Evolutionary conservation across 1,139 yeast species (phyloP), one percentile per base, ranked within the genome.

Genomic region (Suhomyces taliae): DNA sequence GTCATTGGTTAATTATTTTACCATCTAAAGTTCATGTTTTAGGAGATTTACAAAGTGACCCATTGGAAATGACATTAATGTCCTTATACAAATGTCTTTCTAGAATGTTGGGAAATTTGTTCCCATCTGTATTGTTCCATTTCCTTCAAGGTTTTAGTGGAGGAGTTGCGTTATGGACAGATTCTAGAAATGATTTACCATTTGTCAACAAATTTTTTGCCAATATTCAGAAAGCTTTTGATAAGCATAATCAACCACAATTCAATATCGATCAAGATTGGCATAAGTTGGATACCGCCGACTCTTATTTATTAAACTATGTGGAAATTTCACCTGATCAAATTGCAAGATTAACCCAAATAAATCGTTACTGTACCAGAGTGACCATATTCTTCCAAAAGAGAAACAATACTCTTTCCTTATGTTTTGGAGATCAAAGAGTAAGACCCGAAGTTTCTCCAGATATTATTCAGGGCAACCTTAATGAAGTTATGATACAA

Each of bases 121-220:
- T 67, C 47, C 72, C 72, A 2, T 44, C 48, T 10, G 61, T 58
- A 8, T 55, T 53, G 39, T 65, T 52, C 44, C 51, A 56, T 34
- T 66, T 63, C 38, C 48, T 66, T 19, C 62, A 64, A 11, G 57
- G 59, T 24, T 67, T 67, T 43, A 50, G 54, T 27, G 70, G 68
- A 4, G 60, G 60, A 12, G 39, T 62, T 7, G 38, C 55, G 2
- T 45, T 64, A 8, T 47, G 50, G 51, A 12, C 29, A 9, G 47
- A 42, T 31, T 35, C 46, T n/a, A 32, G 46, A 5, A 15, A 32
- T 19, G 35, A 39, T 26, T 11, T 11, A 4, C 27, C 36, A 2
- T 44, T 39, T 9, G 40, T 39, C 8, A 27, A 26, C 4, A n/a
- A 24, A 8, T 34, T n/a, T n/a, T 40, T 36, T 24, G 14, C 35